These are phyloP conservation scores for Ampelomyces quisqualis DNA, from an alignment of 2,329 filamentous ascomycete genomes.

Conservation along the genomic window DNA sequence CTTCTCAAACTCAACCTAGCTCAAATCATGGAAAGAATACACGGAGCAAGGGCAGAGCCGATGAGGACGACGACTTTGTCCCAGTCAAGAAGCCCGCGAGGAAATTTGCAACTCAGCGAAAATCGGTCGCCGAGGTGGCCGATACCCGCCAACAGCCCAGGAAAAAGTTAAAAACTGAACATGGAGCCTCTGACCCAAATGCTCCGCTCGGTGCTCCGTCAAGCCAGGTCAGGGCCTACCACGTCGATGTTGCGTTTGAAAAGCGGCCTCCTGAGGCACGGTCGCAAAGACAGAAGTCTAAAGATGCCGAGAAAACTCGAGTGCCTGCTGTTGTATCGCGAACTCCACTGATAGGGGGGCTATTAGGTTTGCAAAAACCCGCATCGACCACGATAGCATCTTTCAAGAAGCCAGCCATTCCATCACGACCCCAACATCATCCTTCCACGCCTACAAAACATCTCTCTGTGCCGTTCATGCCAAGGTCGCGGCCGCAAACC, in stretches of 20 bases:
- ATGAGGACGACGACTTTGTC: neutral
- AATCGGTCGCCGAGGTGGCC: neutral
- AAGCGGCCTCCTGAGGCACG: too few species aligned
- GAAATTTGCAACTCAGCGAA: slow-evolving; percentile 3
- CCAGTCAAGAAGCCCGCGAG: slow-evolving; percentile 3
- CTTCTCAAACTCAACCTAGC: neutral
- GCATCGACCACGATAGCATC: slow-evolving; percentile 1
- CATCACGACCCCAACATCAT: slow-evolving; percentile 7
- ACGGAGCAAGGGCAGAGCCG: slow-evolving; percentile 15
- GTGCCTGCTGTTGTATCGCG: slow-evolving; percentile 6
- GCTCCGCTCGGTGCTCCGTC: slow-evolving; percentile 2
- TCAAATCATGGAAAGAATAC: slow-evolving; percentile 5
- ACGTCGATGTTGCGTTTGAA: too few species aligned
- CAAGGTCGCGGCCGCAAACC: neutral
- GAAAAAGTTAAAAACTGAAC: slow-evolving; percentile 1
- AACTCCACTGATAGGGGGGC: slow-evolving; percentile 15
- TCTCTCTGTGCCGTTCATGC: neutral
- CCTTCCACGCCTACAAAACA: slow-evolving; percentile 18
- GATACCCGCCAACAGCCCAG: neutral
- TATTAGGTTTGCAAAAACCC: slow-evolving; percentile 12
- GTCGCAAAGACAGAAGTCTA: neutral
- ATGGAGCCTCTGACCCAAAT: neutral
- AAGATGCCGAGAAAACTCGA: neutral
- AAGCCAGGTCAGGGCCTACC: neutral
- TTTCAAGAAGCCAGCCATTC: slow-evolving; percentile 22